Base-by-base conservation (phyloP, 108 stramenopile species). In the Phaeodactylum tricornutum region DNA sequence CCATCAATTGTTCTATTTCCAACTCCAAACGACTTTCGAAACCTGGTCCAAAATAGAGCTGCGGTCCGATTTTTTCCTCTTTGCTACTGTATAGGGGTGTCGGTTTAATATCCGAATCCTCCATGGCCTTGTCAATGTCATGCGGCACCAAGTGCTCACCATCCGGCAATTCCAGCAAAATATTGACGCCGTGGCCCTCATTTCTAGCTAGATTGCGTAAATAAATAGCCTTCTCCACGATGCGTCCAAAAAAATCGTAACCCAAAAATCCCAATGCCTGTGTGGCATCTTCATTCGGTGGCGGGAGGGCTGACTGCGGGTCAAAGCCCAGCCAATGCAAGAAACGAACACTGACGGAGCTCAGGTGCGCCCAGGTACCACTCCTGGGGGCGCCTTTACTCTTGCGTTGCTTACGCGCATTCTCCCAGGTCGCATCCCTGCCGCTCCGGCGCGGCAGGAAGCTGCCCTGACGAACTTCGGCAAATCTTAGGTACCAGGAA, bases 241-340 rank as follows among this genome's bases (percentile, higher is more conserved):
- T 81, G 23, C 74, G 70, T 21, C 87, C 87, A 53, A 88, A 61
- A 19, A 79, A 77, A 48, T 88, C 82, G 56, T 84, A 77, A 1
- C 64, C 87, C 34, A 88, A 62, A 67, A 79, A 88, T 6, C 76
- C 87, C 62, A 88, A 57, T 0, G 75, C 82, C 41, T 79, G 62
- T 8, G 87, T 79, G 0, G 78, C 77, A 32, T 67, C 77, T 9
- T 74, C 76, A 59, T 84, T 61, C 2, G 87, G 87, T 28, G 82
- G 82, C 1, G 69, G 61, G 11, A 84, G 39, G 11, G 71, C 48
- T 16, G 73, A 71, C 17, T 29, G 45, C 1, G 69, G 77, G 20
- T 79, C 73, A 53, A 84, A 82, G 4, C 87, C 83, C 26, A 89
- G 17, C 87, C 87, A 89, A 58, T 84, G 83, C 54, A 84, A 66